Evolutionary conservation across 2,329 filamentous ascomycete species (phyloP), one percentile per base, ranked within the genome.

Genomic region (Phyllosticta citribraziliensis): DNA sequence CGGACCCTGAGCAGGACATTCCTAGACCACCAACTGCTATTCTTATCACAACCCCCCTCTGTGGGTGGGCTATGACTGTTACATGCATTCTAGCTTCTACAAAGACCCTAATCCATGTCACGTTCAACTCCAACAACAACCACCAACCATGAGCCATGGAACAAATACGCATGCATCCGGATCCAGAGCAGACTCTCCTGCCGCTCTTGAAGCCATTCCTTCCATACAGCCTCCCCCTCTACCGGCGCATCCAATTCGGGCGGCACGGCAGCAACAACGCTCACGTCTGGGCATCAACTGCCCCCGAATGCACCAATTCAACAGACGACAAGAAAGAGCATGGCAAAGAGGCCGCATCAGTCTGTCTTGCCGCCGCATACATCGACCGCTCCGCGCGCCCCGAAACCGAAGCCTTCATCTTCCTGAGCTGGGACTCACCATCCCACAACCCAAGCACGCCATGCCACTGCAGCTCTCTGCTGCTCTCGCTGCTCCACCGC

Each of bases 401-500:
- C 0, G 85, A 88, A 68, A 88, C 87, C 0, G 81, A 88, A 64
- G 74, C 84, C 30, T 88, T 83, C 81, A 67, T 88, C 1, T 88
- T 85, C 65, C 57, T 59, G 22, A 55, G 33, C 33, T 22, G 24
- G 24, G 55, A 52, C 56, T 11, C 27, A 4, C 56, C 61, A 3
- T 25, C 35, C 11, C 56, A 58, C 50, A 5, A 19, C 51, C 11
- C 53, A 5, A n/a, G 14, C 14, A 9, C n/a, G 14, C 1, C 30
- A 24, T 52, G 51, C 47, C 33, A 52, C 56, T 74, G 70, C 58
- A 17, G 59, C 14, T 62, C 62, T n/a, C 59, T 58, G 52, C 58
- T 61, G 8, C 20, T 57, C 59, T 20, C 62, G 17, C 58, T 61
- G 20, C 59, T 63, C 24, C 35, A 52, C 62, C 22, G 30, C 58